Base-by-base conservation (phyloP, 192 early-diverging fungal species). In the Podila clonocystis region DNA sequence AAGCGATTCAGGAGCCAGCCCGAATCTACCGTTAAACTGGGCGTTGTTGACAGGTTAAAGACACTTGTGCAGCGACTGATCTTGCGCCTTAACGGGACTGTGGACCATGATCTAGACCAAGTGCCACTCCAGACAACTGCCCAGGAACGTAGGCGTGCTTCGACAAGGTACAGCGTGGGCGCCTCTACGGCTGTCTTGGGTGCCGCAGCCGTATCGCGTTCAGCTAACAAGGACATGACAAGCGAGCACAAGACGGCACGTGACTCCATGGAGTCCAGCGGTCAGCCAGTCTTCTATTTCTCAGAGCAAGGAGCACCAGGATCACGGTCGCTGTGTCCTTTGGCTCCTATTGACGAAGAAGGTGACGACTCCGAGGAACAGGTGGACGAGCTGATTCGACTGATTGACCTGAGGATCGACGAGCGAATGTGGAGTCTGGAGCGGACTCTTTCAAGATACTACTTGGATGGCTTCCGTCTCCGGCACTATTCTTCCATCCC, bases 401-500 rank as follows among this genome's bases (percentile, higher is more conserved):
- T 80, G 55, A 80, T 80, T 50, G 77, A 80, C 31, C 17, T 80
- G 30, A 30, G 77, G 26, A 71, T 80, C 4, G 77, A 80, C 28
- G 77, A 80, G 28, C 33, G 77, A 31, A 80, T 80, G 77, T 80
- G 77, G 77, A 80, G 70, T 61, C 34, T 80, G 30, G 77, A 80
- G 45, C 58, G 50, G 48, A 80, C 77, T 9, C 34, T 80, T 24
- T 50, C 77, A 7, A 67, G 77, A 57, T 80, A 69, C 26, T 80
- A 80, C 62, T 58, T 80, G 41, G 77, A 80, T 31, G 77, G 77
- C 24, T 80, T 80, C 57, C 61, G 77, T 31, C 49, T 80, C 17
- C 70, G 77, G 13, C 61, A 80, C n/a, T 80, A 80, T 29, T 73
- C 77, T 13, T 34, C 63, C 33, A 48, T 34, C 7, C 22, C 19